Evolutionary conservation across 1,284 basidiomycete genomes (phyloP).

Genomic region (Singerocomus inundabilis): DNA sequence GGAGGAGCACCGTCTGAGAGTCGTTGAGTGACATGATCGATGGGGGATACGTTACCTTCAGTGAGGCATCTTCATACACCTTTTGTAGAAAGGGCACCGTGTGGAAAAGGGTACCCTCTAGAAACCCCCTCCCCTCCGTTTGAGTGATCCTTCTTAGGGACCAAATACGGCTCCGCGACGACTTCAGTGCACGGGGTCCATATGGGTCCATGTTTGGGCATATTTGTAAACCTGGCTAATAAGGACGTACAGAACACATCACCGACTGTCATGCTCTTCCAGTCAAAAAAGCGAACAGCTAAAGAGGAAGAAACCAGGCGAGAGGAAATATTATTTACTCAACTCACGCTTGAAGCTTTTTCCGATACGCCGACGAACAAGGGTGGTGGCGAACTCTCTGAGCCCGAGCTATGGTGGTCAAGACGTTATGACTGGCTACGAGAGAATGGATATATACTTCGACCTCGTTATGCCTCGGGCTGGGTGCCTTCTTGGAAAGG

Average conservation of each 20-base stretch:
- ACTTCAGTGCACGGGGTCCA: conserved; percentile 10
- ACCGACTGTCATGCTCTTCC: not conserved
- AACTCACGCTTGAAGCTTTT: not conserved
- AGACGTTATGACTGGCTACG: conserved; percentile 27
- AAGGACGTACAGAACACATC: not conserved
- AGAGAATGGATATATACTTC: conserved; percentile 26
- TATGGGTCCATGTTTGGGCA: conserved; percentile 10
- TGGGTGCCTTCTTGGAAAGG: conserved; percentile 30
- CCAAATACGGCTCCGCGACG: conserved; percentile 5
- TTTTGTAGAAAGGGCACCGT: not conserved
- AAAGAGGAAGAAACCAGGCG: not conserved
- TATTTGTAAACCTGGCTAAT: not conserved
- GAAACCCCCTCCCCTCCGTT: not conserved
- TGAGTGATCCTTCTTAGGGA: not conserved
- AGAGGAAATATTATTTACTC: not conserved
- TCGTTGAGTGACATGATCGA: conserved; percentile 10
- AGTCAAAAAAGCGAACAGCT: not conserved
- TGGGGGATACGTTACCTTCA: not conserved
- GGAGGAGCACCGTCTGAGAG: conserved; percentile 3
- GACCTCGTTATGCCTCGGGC: conserved; percentile 25
- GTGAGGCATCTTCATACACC: not conserved
- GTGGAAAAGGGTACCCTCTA: not conserved
- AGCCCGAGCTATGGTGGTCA: conserved; percentile 29
- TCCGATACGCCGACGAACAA: not conserved
- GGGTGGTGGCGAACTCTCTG: conserved; percentile 8